A percentile compares a stretch with the other conserved stretches of the same genome.
These are phyloP conservation scores for Pleomassaria siparia DNA, from an alignment of 2,329 filamentous ascomycete species.

Conservation along the genomic window DNA sequence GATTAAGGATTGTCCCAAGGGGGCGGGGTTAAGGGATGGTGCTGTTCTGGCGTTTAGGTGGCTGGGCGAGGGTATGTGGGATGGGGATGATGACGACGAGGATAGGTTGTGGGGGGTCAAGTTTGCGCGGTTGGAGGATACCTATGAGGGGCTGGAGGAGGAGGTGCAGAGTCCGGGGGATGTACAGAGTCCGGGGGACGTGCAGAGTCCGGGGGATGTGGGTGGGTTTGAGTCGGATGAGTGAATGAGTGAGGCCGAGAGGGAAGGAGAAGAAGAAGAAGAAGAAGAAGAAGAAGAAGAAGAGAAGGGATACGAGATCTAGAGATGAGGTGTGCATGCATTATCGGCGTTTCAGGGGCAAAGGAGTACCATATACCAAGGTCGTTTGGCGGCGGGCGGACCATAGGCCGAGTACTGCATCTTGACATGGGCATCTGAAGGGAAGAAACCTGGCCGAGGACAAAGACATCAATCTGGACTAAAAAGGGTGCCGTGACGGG, in stretches of 20 bases:
- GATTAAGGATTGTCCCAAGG: conserved; percentile 36
- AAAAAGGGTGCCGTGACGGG: no score
- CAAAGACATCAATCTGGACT: no score
- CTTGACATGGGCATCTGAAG: no score
- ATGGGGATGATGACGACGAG: conserved; percentile 14
- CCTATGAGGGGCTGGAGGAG: conserved; percentile 39
- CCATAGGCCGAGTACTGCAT: no score
- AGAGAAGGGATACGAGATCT: background rate
- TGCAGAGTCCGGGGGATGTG: conserved; percentile 34
- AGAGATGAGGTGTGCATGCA: background rate
- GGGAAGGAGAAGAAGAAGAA: no score
- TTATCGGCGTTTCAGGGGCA: background rate
- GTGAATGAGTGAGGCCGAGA: no score
- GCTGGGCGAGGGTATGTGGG: conserved; percentile 24
- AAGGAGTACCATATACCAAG: background rate
- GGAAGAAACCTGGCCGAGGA: no score
- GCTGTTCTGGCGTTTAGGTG: conserved; percentile 42
- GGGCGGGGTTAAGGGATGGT: conserved; percentile 37
- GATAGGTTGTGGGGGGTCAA: conserved; percentile 37
- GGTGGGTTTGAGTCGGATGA: no score
- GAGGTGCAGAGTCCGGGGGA: conserved; percentile 21
- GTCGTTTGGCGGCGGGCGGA: no score
- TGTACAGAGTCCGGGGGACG: conserved; percentile 33
- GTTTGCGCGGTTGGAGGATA: conserved; percentile 41
- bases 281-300: no score